Evolutionary conservation across 306 rosid species (phyloP).

Genomic region (Coriaria nepalensis): DNA sequence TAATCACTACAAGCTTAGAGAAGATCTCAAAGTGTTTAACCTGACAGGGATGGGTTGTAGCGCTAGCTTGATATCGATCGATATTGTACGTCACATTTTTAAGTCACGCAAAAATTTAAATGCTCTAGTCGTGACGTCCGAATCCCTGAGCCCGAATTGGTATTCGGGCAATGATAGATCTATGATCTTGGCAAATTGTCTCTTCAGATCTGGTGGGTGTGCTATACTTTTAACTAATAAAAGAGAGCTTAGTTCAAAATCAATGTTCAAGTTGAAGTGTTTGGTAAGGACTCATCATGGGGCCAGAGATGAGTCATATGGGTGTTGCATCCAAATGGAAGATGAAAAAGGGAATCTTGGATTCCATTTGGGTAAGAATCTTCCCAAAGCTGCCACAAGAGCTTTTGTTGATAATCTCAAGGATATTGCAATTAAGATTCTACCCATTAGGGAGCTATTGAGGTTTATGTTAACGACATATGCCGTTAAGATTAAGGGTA

Average conservation of each 20-base stretch:
- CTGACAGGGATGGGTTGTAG: conserved; percentile 94
- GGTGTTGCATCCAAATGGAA: conserved; percentile 61
- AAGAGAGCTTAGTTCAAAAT: neutral
- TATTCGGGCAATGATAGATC: conserved; percentile 42
- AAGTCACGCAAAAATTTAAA: conserved; percentile 34
- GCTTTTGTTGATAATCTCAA: conserved; percentile 68
- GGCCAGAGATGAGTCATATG: conserved; percentile 49
- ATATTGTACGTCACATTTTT: conserved; percentile 35
- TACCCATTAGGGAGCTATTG: conserved; percentile 54
- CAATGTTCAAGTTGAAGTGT: conserved; percentile 12
- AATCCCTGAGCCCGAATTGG: conserved; percentile 80
- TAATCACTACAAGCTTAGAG: conserved; percentile 56
- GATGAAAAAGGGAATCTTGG: conserved; percentile 52
- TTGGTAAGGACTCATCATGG: conserved; percentile 47
- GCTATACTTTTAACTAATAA: conserved; percentile 14
- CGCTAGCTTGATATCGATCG: conserved; percentile 64
- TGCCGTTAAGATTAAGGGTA: neutral
- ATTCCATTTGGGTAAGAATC: conserved; percentile 42
- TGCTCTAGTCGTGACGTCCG: conserved; percentile 73
- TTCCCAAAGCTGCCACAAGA: conserved; percentile 80
- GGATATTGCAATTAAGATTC: conserved; percentile 48
- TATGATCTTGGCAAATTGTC: conserved; percentile 13
- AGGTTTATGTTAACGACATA: conserved; percentile 12
- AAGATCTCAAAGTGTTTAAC: conserved; percentile 56
- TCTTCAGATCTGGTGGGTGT: conserved; percentile 18